phyloP scores from a whole-genome alignment of 164 flowering plant species.

The Nymphaea thermarum region DNA sequence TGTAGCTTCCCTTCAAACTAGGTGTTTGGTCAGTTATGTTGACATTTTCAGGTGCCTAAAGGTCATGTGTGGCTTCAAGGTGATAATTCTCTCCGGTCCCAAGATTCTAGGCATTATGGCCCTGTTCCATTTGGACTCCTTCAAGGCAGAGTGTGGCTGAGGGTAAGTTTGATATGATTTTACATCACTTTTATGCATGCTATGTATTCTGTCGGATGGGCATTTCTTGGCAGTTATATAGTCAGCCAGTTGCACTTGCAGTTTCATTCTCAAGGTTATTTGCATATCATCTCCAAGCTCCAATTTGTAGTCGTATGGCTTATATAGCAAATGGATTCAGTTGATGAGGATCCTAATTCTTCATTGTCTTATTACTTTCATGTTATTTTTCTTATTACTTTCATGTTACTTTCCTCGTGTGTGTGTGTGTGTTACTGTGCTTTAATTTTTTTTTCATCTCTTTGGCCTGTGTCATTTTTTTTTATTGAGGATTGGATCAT shows the following conservation, averaged over 20 bases:
- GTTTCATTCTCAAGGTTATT: background rate
- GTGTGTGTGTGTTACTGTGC: too few species aligned
- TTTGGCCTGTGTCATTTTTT: background rate
- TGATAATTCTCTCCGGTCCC: constrained; percentile 1
- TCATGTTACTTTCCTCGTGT: background rate
- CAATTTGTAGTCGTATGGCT: too few species aligned
- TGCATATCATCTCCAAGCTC: background rate
- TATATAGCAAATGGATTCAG: too few species aligned
- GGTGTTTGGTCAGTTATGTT: too few species aligned
- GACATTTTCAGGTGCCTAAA: background rate
- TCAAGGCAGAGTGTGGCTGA: constrained; percentile 2
- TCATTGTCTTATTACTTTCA: too few species aligned
- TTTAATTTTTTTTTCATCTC: background rate
- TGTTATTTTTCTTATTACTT: too few species aligned
- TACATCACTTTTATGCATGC: background rate
- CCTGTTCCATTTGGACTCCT: constrained; percentile 4
- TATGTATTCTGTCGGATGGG: background rate
- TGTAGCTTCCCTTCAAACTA: background rate
- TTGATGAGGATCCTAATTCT: background rate
- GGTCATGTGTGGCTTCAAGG: constrained; percentile 4
- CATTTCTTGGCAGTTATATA: too few species aligned
- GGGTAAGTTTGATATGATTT: background rate
- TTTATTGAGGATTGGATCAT: background rate
- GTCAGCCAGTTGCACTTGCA: background rate
- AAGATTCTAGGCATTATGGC: constrained; percentile 4